These are phyloP conservation scores for Pholiota molesta DNA, from an alignment of 768 basidiomycete genomes.

Conservation along the genomic window DNA sequence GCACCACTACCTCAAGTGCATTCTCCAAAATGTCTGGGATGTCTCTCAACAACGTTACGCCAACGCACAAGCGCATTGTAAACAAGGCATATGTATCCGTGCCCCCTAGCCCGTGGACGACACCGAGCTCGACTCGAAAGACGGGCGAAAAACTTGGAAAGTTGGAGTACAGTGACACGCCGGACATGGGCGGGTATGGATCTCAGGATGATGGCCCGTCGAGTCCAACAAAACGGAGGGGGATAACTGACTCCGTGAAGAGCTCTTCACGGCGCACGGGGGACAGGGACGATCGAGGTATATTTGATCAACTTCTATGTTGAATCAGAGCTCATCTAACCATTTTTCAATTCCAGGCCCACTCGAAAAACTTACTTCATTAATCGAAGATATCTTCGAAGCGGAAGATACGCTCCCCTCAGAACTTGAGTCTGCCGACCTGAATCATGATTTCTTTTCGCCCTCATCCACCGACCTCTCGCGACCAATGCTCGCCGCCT, in stretches of 20 bases:
- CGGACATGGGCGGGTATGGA: constrained; percentile 61
- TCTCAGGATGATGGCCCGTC: constrained; percentile 48
- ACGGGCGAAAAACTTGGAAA: constrained; percentile 24
- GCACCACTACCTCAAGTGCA: constrained; percentile 16
- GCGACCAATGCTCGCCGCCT: constrained; percentile 61
- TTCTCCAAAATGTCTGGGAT: constrained; percentile 18
- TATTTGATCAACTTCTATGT: constrained; percentile 14
- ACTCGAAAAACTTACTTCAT: constrained; percentile 72
- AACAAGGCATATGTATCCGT: constrained; percentile 50
- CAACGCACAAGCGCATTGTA: constrained; percentile 36
- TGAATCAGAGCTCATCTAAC: neutral
- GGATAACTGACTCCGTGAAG: constrained; percentile 38
- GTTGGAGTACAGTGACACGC: constrained; percentile 36
- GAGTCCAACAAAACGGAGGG: constrained; percentile 32
- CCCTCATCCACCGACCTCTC: constrained; percentile 56
- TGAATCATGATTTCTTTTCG: constrained; percentile 68
- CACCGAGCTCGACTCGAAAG: constrained; percentile 43
- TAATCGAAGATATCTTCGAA: constrained; percentile 88
- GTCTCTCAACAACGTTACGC: constrained; percentile 25
- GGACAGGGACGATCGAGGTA: constrained; percentile 78
- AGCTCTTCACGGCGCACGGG: constrained; percentile 65
- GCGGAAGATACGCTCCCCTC: constrained; percentile 64
- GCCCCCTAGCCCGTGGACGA: constrained; percentile 48
- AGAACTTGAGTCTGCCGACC: constrained; percentile 65
- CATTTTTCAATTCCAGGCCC: constrained; percentile 47